Evolutionary conservation across 164 flowering plant genomes (phyloP), one percentile per base, ranked within the genome.

Genomic region (Euptelea pleiosperma): DNA sequence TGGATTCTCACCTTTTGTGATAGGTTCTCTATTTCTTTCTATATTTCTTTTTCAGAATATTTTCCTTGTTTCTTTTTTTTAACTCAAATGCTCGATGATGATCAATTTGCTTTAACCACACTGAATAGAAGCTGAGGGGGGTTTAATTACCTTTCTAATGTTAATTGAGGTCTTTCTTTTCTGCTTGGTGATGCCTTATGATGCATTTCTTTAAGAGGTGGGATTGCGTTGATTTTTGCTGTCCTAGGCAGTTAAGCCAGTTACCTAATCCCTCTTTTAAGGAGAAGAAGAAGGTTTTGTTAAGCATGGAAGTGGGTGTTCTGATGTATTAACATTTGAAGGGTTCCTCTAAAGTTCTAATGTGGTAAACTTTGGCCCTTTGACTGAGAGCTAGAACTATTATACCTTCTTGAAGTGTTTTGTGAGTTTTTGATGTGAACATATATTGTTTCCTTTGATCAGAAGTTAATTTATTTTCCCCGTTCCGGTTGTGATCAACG

Each of bases 51-150:
- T n/a, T n/a, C n/a, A n/a, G n/a, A n/a, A n/a, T n/a, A n/a, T n/a
- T n/a, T n/a, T n/a, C n/a, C n/a, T n/a, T n/a, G n/a, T n/a, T n/a
- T n/a, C n/a, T n/a, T n/a, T n/a, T n/a, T n/a, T n/a, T n/a, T n/a
- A n/a, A n/a, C n/a, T n/a, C n/a, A n/a, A n/a, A n/a, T n/a, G 44
- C 57, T 53, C 42, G 44, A 53, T 53, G 57, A 53, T 36, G 57
- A 53, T 39, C 37, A 3, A 35, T 53, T 34, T 29, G 57, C 57
- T 53, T 53, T 53, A 53, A 53, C 57, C 57, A 53, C 57, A 35
- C 57, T 53, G 57, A 53, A 53, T 2, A 53, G 57, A 35, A 53
- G 37, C 57, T 21, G 18, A 53, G 37, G 30, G 57, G 30, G 36
- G 16, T 30, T n/a, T n/a, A n/a, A n/a, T n/a, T n/a, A n/a, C n/a